Evolutionary conservation across 2,329 filamentous ascomycete genomes (phyloP), one percentile per base, ranked within the genome.

Genomic region (Seiridium unicorne): DNA sequence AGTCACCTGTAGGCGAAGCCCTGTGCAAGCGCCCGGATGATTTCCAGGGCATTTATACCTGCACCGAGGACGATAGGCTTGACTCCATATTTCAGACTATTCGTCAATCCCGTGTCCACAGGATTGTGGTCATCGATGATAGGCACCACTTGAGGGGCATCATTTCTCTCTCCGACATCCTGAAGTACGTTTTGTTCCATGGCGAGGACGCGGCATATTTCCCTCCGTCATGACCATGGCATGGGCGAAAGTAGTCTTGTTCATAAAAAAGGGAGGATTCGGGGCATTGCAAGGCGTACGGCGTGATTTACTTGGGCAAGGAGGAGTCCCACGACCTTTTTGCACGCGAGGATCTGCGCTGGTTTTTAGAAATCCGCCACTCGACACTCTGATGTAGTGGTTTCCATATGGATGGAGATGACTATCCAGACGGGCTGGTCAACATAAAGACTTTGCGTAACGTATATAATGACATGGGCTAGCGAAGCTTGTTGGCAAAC

Each of bases 71-170:
- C 63, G 95, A 99, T 75, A 89, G 93, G 59, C 84, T 99, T 55
- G 94, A 96, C 73, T 94, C 93, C 9, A 95, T 99, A 67, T 98
- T 98, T 73, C 93, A 97, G 74, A 98, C 95, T 1, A 91, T 99
- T 67, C 91, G 94, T 66, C 96, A 94, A 77, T 97, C 93, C 51
- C 86, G 96, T 62, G 94, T 99, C 35, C 95, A 99, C 76, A 86
- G 95, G 64, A 82, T 99, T 65, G 89, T 98, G 60, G 90, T 99
- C 54, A 91, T 99, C 60, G 93, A 99, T 74, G 93, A 97, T 65
- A 85, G 93, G 57, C 92, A 89, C 72, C 88, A 89, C 66, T 85
- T 99, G 59, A 91, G 89, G 73, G 95, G 95, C 51, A 87, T 99
- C 59, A 88, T 99, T 62, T 97, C 93, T 5, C 81, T 99, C 58